Percentiles rank a stretch among this genome's conserved stretches.
Evolutionary conservation across 2,329 filamentous ascomycete species (phyloP).

Genomic region (Bipolaris oryzae): DNA sequence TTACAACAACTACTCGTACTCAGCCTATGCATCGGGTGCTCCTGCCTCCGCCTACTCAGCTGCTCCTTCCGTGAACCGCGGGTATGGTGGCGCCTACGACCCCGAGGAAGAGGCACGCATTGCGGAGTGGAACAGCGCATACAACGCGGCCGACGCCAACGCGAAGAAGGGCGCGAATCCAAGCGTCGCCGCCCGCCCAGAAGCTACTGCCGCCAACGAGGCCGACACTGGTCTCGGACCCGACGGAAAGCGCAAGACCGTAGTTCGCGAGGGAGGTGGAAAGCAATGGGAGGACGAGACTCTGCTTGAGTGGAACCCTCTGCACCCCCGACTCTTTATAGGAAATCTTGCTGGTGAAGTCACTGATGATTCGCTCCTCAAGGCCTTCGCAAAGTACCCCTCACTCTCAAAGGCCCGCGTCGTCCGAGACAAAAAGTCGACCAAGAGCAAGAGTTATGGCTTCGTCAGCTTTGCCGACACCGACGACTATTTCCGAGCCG

Average conservation of each 20-base stretch:
- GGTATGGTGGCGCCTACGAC: constrained; percentile 57
- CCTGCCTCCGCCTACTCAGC: constrained; percentile 28
- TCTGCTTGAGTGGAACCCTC: constrained; percentile 93
- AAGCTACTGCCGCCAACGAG: constrained; percentile 47
- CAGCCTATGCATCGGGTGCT: constrained; percentile 61
- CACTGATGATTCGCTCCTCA: constrained; percentile 92
- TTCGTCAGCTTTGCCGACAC: constrained; percentile 96
- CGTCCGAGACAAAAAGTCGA: constrained; percentile 92
- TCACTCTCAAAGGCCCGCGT: constrained; percentile 93
- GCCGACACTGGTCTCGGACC: constrained; percentile 55
- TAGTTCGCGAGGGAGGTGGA: constrained; percentile 85
- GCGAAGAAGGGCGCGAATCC: constrained; percentile 54
- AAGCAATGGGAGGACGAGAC: constrained; percentile 90
- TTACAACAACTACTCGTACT: constrained; percentile 73
- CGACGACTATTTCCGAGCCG: constrained; percentile 95
- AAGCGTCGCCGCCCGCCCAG: constrained; percentile 44
- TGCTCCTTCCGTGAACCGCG: constrained; percentile 37
- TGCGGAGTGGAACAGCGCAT: constrained; percentile 93
- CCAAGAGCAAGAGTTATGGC: constrained; percentile 94
- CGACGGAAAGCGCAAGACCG: constrained; percentile 78
- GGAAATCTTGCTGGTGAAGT: constrained; percentile 97
- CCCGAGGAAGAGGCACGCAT: constrained; percentile 89
- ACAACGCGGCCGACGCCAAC: constrained; percentile 66
- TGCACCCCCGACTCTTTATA: constrained; percentile 92
- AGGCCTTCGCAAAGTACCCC: constrained; percentile 87